These are phyloP conservation scores for Scolecobasidium constrictum DNA, from an alignment of 2,329 filamentous ascomycete genomes.

Conservation along the genomic window DNA sequence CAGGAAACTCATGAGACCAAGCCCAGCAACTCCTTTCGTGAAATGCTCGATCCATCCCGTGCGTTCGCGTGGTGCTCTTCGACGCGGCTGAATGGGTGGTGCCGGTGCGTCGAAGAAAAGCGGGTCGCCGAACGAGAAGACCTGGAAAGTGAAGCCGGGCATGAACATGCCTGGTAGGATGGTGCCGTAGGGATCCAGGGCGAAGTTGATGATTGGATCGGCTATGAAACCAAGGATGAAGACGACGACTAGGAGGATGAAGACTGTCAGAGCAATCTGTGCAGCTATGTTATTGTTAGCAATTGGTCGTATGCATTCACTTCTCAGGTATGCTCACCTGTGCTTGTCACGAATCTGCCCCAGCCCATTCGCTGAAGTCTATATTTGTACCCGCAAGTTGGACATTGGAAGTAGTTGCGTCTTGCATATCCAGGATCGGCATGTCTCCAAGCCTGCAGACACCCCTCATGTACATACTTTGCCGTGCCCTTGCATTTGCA, in stretches of 20 bases:
- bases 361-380: slow-evolving; percentile 65
- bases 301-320: slow-evolving; percentile 13
- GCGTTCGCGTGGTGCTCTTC: slow-evolving; percentile 25
- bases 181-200: slow-evolving; percentile 57
- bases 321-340: slow-evolving; percentile 25
- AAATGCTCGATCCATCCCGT: slow-evolving; percentile 73
- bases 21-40: slow-evolving; percentile 76
- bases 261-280: slow-evolving; percentile 59
- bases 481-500: slow-evolving; percentile 91
- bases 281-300: slow-evolving; percentile 34
- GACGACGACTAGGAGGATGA: slow-evolving; percentile 59
- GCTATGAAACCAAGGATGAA: slow-evolving; percentile 85
- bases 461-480: slow-evolving; percentile 89
- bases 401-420: slow-evolving; percentile 76
- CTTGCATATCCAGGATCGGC: slow-evolving; percentile 52
- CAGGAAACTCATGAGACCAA: slow-evolving; percentile 75
- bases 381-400: slow-evolving; percentile 79
- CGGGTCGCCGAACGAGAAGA: slow-evolving; percentile 14
- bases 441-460: slow-evolving; percentile 71
- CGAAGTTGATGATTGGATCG: slow-evolving; percentile 83
- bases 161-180: slow-evolving; percentile 24
- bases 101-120: slow-evolving; percentile 10
- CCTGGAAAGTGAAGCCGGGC: slow-evolving; percentile 18
- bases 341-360: slow-evolving; percentile 49
- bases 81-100: not conserved